A percentile compares a stretch with the other conserved stretches of the same genome.
These are phyloP conservation scores for Drechslera avenae DNA, from an alignment of 2,329 filamentous ascomycete genomes.

Conservation along the genomic window DNA sequence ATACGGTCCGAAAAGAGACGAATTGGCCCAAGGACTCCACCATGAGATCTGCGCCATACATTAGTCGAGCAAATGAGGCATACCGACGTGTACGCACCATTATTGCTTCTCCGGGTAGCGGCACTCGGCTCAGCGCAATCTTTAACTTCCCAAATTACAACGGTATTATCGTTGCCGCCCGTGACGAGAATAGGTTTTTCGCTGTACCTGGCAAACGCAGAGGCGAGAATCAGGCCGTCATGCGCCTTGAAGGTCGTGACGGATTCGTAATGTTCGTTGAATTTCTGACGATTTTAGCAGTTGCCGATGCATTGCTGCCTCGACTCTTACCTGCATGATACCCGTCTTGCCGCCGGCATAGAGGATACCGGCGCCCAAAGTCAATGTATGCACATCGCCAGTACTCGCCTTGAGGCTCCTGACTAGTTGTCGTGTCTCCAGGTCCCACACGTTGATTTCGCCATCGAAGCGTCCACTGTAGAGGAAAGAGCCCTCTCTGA, in stretches of 20 bases:
- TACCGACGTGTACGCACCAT: constrained; percentile 51
- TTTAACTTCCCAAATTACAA: constrained; percentile 84
- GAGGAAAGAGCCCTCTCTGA: constrained; percentile 86
- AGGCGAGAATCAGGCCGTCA: constrained; percentile 83
- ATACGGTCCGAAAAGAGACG: constrained; percentile 89
- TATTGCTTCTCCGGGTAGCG: constrained; percentile 59
- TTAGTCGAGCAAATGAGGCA: constrained; percentile 24
- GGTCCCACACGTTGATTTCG: constrained; percentile 92
- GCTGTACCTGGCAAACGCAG: constrained; percentile 72
- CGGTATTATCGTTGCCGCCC: constrained; percentile 87
- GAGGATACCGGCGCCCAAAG: constrained; percentile 81
- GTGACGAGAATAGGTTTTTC: constrained; percentile 87
- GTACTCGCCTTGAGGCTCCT: constrained; percentile 81
- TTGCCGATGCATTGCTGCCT: neutral
- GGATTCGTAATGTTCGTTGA: constrained; percentile 82
- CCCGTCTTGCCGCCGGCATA: constrained; percentile 91
- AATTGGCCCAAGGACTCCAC: constrained; percentile 74
- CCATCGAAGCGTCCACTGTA: constrained; percentile 89
- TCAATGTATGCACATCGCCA: constrained; percentile 83
- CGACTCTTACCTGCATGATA: constrained; percentile 68
- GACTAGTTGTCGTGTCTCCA: constrained; percentile 90
- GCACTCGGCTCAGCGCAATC: constrained; percentile 58
- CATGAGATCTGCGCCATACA: constrained; percentile 60
- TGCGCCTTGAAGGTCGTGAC: constrained; percentile 82
- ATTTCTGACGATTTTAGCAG: constrained; percentile 57